Evolutionary conservation across 2,329 filamentous ascomycete genomes (phyloP), one percentile per base, ranked within the genome.

Genomic region (Lecanicillium sp.): DNA sequence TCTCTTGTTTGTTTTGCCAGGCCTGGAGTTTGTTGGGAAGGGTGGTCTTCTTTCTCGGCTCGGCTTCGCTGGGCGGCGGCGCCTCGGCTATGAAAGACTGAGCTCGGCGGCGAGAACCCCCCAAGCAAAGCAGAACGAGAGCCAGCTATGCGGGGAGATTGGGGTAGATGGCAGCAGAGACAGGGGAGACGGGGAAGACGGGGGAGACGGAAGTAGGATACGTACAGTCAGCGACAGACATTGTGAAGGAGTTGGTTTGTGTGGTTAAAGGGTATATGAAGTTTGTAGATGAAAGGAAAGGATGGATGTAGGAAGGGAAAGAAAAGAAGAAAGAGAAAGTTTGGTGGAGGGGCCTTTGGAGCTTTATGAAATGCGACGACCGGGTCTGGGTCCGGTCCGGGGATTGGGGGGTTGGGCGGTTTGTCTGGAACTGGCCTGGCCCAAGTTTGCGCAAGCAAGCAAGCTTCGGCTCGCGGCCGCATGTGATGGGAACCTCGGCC

Each of bases 401-500:
- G n/a, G n/a, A n/a, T n/a, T n/a, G n/a, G n/a, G n/a, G n/a, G n/a
- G n/a, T n/a, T n/a, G n/a, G n/a, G n/a, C n/a, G n/a, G n/a, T n/a
- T 44, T 38, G 14, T 23, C 40, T 43, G 29, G 42, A 6, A 6
- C 35, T 12, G 4, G n/a, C 35, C 5, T 17, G 9, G 35, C 12
- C 11, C 7, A 8, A 19, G 35, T 9, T 10, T 17, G 4, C 4
- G 9, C 11, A 21, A 21, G 38, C 15, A 26, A 11, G 19, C 12
- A 14, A 7, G n/a, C 15, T 17, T 46, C 15, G 44, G 32, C 30
- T 46, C 43, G 42, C 27, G 11, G 24, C 55, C 52, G 60, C 57
- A 64, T 63, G 61, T 62, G 61, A 64, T 60, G 59, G 49, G 55
- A 54, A 51, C 61, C 61, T 63, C 61, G 60, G 61, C 55, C 54